Conservation (phyloP, 148 eudicot species). For the Fagopyrum homotropicum region DNA sequence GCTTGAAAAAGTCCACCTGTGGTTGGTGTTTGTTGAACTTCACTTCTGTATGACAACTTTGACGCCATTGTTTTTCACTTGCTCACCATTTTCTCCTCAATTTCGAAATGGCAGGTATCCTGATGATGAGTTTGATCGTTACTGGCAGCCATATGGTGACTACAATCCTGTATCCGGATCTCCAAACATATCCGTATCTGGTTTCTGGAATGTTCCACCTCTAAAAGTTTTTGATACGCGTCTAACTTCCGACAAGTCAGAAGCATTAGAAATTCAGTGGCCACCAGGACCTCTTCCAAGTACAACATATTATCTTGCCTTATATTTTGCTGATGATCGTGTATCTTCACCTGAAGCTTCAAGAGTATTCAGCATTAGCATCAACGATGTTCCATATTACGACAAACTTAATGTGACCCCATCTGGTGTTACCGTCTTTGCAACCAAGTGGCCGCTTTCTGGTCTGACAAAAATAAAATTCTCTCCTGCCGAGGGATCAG, state of each 20-base stretch:
- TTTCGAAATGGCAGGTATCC: conserved; percentile 56
- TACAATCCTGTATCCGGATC: conserved; percentile 27
- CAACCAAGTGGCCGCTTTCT: conserved; percentile 76
- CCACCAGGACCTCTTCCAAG: conserved; percentile 59
- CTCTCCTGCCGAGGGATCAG: conserved; percentile 55
- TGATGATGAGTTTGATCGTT: conserved; percentile 83
- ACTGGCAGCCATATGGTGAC: conserved; percentile 77
- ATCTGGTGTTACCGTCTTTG: conserved; percentile 63
- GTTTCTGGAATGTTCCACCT: conserved; percentile 92
- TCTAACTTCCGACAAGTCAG: conserved; percentile 28
- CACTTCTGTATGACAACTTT: not conserved
- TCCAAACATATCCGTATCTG: conserved; percentile 52
- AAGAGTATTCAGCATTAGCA: conserved; percentile 48
- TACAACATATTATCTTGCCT: conserved; percentile 61
- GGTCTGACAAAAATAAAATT: conserved; percentile 61
- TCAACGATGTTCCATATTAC: conserved; percentile 55
- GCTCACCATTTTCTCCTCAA: not conserved
- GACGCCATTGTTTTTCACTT: not conserved
- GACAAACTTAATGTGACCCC: conserved; percentile 45
- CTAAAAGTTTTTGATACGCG: conserved; percentile 58
- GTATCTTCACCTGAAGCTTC: conserved; percentile 32
- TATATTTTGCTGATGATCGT: conserved; percentile 74
- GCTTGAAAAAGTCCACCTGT: not conserved
- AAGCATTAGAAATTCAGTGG: conserved; percentile 58
- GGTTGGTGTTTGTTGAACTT: not conserved